Evolutionary conservation across 2,329 filamentous ascomycete species (phyloP).

Genomic region (Exophiala alcalophila): DNA sequence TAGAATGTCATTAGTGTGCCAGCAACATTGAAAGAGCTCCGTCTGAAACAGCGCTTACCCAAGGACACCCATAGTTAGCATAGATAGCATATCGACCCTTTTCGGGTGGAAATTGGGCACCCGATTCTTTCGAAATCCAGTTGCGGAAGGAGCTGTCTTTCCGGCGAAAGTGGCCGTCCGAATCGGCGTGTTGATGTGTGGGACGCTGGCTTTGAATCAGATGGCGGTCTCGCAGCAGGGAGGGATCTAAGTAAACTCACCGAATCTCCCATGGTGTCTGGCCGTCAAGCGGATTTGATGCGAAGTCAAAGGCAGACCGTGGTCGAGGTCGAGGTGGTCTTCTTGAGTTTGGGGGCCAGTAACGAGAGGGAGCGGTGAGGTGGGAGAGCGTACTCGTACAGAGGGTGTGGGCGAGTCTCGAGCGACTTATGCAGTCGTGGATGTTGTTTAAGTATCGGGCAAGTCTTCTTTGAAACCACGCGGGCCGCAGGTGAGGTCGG

Average conservation of each 20-base stretch:
- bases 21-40: not conserved
- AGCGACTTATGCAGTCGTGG: no score
- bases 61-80: constrained; percentile 60
- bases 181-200: constrained; percentile 39
- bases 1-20: constrained; percentile 6
- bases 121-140: constrained; percentile 52
- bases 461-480: no score
- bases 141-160: constrained; percentile 56
- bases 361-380: no score
- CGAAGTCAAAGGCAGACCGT: no score
- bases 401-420: no score
- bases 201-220: constrained; percentile 18
- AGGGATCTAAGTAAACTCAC: constrained; percentile 4
- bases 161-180: constrained; percentile 53
- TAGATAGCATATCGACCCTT: constrained; percentile 62
- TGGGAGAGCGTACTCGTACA: no score
- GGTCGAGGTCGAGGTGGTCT: no score
- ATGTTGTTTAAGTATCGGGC: no score
- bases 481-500: constrained; percentile 4
- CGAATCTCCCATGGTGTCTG: constrained; percentile 21
- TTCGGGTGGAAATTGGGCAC: constrained; percentile 56
- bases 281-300: no score
- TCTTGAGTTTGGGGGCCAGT: no score
- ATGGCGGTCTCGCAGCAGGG: not conserved
- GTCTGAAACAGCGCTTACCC: no score